Conservation (phyloP, 257 asterid genomes). For the Rehmannia glutinosa region DNA sequence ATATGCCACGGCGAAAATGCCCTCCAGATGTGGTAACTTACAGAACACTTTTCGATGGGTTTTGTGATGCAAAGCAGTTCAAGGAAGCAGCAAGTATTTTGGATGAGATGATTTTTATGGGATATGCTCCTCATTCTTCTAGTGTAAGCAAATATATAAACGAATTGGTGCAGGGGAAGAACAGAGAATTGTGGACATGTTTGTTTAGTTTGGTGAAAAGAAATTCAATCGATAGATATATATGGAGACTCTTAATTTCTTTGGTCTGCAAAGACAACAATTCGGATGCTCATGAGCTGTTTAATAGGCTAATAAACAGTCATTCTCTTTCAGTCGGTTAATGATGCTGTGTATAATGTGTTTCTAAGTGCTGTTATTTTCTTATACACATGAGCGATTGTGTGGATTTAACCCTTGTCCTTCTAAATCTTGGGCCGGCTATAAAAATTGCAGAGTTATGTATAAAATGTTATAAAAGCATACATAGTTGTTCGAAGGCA, state of each 20-base stretch:
- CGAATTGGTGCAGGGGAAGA: conserved; percentile 28
- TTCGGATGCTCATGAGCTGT: conserved; percentile 30
- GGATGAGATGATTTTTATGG: conserved; percentile 74
- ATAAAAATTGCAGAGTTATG: not conserved
- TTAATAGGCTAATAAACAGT: conserved; percentile 25
- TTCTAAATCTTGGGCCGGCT: not conserved
- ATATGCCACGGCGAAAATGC: conserved; percentile 65
- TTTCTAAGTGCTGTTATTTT: not conserved
- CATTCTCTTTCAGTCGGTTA: conserved; percentile 3
- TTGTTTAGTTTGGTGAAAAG: conserved; percentile 41
- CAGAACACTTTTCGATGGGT: conserved; percentile 56
- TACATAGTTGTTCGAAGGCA: not conserved
- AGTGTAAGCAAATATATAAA: conserved; percentile 33
- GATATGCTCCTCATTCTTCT: conserved; percentile 44
- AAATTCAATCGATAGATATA: conserved; percentile 40
- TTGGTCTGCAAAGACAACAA: conserved; percentile 29
- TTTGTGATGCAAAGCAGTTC: conserved; percentile 48
- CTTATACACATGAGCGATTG: not conserved
- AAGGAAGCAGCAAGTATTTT: conserved; percentile 55
- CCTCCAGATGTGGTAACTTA: conserved; percentile 64
- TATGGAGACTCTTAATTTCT: conserved; percentile 48
- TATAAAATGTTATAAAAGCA: not conserved
- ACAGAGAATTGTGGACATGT: conserved; percentile 35
- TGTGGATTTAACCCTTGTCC: not conserved
- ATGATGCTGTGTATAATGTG: not conserved